Evolutionary conservation across 2,329 filamentous ascomycete genomes (phyloP), one percentile per base, ranked within the genome.

Genomic region (Colletotrichum eremochloae): DNA sequence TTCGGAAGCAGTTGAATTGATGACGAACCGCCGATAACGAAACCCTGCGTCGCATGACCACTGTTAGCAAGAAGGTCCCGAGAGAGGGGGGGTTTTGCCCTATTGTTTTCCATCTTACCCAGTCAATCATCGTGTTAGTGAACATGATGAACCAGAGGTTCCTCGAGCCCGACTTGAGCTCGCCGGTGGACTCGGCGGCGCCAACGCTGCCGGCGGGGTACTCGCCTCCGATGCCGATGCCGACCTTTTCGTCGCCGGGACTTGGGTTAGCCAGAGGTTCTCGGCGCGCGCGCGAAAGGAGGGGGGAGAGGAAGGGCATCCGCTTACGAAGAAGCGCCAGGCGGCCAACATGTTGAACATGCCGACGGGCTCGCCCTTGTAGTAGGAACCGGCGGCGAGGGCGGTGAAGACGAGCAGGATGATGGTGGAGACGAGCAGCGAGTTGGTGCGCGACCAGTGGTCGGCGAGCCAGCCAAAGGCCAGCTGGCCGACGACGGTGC

Each of bases 71-170:
- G 15, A 1, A 11, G 44, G 72, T 66, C 75, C 71, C n/a, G 52
- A 65, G 57, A 78, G 75, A 38, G 36, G 2, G 36, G 5, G 42
- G 33, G 38, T 72, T 73, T 44, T 15, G 76, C 75, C 9, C 29
- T 2, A 1, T 36, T 18, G 38, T 14, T 2, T 1, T 24, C 5
- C 5, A 18, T 18, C 42, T 44, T 38, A 65, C 63, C 78, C 82
- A 89, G 79, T 97, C 94, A 72, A 97, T 97, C 86, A 95, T 93
- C 33, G 93, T 90, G 81, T 97, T 97, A 58, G 94, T 97, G 81
- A 96, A 97, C 75, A 97, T 86, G 76, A 96, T 94, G 79, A 95
- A 98, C 94, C 94, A 97, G 50, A 93, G 87, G 79, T 98, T 96
- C n/a, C 95, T 87, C 20, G 92, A 92, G 14, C 95, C 95, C 20